Evolutionary conservation across 2,329 filamentous ascomycete species (phyloP), one percentile per base, ranked within the genome.

Genomic region (Gyromitra esculenta): DNA sequence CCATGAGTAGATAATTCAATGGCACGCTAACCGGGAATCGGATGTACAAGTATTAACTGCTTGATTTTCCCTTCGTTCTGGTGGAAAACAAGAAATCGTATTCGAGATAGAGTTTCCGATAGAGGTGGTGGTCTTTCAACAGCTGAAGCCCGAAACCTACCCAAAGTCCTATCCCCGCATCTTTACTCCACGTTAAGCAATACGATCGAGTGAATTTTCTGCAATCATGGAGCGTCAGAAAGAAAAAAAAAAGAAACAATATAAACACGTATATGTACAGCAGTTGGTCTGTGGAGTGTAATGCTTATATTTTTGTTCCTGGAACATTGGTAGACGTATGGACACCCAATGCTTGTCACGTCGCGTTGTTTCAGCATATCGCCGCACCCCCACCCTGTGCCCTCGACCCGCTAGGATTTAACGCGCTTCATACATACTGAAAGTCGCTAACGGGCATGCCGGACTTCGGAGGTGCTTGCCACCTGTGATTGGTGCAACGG

Each of bases 161-260:
- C 66, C 66, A 41, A 60, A 62, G 41, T 43, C 39, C 39, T 67
- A 70, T 75, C 72, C 67, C 66, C 66, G 41, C 25, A 60, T 37
- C 13, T 63, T 9, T 60, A 39, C 65, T 68, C 50, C 11, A 54
- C 37, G 57, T 43, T 62, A 63, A 18, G 59, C 43, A 50, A 21
- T 43, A 52, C 6, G 21, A 15, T 35, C 37, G 39, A 50, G 21
- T 59, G 25, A 25, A 63, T n/a, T 18, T 37, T 6, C 9, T 13
- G 21, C 57, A 59, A 65, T 43, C 43, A 35, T 35, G 63, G 48
- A 64, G 6, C 35, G 35, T 37, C 59, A 43, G 43, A 7, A 21
- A 2, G 13, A n/a, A 11, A 7, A 45, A 18, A 35, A 62, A 5
- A 1, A 7, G 35, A 18, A 11, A 31, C 25, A 31, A 31, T 31